A percentile compares a stretch with the other conserved stretches of the same genome.
Evolutionary conservation across 2,329 filamentous ascomycete species (phyloP).

Genomic region (Paracoccidioides lutzii): DNA sequence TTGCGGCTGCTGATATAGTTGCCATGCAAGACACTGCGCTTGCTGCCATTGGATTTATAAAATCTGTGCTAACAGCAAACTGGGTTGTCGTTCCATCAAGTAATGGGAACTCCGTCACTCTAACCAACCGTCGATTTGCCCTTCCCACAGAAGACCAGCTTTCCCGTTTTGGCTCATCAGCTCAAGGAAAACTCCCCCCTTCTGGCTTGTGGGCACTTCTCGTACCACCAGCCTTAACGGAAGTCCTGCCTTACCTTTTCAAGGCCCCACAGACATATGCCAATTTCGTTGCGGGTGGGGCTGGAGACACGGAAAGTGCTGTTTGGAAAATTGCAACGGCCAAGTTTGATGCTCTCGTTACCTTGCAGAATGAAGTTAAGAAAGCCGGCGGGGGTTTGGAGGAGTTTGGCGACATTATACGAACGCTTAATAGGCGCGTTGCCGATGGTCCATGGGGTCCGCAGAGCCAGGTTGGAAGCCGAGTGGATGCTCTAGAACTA

Average conservation of each 20-base stretch:
- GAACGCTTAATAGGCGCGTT: conserved; percentile 28
- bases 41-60: conserved; percentile 41
- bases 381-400: conserved; percentile 19
- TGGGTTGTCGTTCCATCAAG: conserved; percentile 36
- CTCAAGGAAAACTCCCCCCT: conserved; percentile 25
- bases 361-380: conserved; percentile 35
- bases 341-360: conserved; percentile 44
- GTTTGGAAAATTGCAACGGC: conserved; percentile 45
- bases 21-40: conserved; percentile 45
- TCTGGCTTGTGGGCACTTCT: conserved; percentile 41
- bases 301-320: conserved; percentile 43
- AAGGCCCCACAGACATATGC: conserved; percentile 44
- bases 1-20: conserved; percentile 42
- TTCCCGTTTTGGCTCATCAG: conserved; percentile 24
- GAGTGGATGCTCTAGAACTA: conserved; percentile 26
- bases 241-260: conserved; percentile 44
- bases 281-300: conserved; percentile 44
- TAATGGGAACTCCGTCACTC: conserved; percentile 11
- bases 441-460: conserved; percentile 32
- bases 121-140: conserved; percentile 18
- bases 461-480: conserved; percentile 18
- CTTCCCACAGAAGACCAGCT: conserved; percentile 30
- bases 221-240: conserved; percentile 37
- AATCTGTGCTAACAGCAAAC: conserved; percentile 40
- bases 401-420: conserved; percentile 29